Conservation (phyloP, 768 basidiomycete genomes). For the Pleurotus platypus region DNA sequence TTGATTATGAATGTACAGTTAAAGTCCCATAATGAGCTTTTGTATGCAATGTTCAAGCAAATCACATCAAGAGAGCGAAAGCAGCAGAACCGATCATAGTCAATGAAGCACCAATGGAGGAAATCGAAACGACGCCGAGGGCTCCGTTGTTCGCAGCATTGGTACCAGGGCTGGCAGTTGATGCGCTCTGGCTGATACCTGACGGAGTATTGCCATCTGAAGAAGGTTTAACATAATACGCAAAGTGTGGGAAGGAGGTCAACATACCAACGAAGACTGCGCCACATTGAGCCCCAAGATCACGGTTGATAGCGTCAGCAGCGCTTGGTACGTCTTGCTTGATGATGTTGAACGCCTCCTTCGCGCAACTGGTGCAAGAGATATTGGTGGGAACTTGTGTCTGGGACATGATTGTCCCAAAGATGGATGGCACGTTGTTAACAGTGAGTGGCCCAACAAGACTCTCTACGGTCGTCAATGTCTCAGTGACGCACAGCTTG, state of each 20-base stretch:
- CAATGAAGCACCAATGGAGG: conserved; percentile 19
- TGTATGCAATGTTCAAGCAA: too few species aligned
- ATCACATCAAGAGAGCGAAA: conserved; percentile 31
- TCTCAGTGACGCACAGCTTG: conserved; percentile 49
- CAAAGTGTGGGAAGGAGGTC: background rate
- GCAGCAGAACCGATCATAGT: conserved; percentile 28
- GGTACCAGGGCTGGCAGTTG: conserved; percentile 14
- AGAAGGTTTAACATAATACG: background rate
- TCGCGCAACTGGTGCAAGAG: conserved; percentile 50
- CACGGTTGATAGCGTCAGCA: conserved; percentile 20
- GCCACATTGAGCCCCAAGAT: conserved; percentile 41
- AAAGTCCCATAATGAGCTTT: too few species aligned
- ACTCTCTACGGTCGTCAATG: conserved; percentile 48
- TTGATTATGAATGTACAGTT: too few species aligned
- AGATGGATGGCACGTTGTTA: conserved; percentile 19
- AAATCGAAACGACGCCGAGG: conserved; percentile 12
- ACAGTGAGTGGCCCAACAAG: conserved; percentile 33
- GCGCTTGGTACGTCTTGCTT: conserved; percentile 31
- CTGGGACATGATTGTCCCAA: conserved; percentile 2
- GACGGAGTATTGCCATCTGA: conserved; percentile 36
- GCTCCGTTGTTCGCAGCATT: conserved; percentile 15
- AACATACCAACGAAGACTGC: conserved; percentile 48
- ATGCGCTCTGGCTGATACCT: conserved; percentile 30
- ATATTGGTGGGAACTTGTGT: conserved; percentile 27
- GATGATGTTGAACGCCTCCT: conserved; percentile 46